A percentile compares a stretch with the other conserved stretches of the same genome.
Conservation (phyloP, 805 yeast genomes). For the Candida koratica region DNA sequence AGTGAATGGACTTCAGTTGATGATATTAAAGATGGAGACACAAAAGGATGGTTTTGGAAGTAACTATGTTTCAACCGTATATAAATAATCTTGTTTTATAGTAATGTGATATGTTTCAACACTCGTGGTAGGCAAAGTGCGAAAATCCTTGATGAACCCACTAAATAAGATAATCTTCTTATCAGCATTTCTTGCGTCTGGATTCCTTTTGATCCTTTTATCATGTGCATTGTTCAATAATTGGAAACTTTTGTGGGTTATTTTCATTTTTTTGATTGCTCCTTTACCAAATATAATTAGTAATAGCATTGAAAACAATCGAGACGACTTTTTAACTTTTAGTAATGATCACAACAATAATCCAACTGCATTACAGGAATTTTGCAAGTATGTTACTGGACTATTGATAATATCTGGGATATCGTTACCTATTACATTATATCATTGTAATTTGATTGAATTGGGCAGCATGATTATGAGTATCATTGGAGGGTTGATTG, state of each 20-base stretch:
- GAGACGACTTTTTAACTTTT: constrained; percentile 44
- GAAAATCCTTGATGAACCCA: constrained; percentile 33
- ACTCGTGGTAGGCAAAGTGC: neutral
- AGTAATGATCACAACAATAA: constrained; percentile 37
- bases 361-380: constrained; percentile 37
- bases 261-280: constrained; percentile 39
- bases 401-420: constrained; percentile 42
- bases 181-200: constrained; percentile 44
- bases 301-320: constrained; percentile 31
- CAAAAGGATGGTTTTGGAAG: constrained; percentile 26
- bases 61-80: constrained; percentile 4
- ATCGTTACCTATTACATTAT: constrained; percentile 39
- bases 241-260: constrained; percentile 42
- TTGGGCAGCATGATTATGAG: constrained; percentile 42
- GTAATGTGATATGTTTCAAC: constrained; percentile 5
- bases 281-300: constrained; percentile 43
- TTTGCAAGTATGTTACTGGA: constrained; percentile 38
- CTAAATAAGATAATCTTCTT: constrained; percentile 44
- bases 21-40: constrained; percentile 18
- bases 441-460: constrained; percentile 34
- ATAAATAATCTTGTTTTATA: constrained; percentile 8
- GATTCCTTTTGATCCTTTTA: constrained; percentile 40
- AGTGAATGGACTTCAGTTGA: constrained; percentile 26
- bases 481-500: constrained; percentile 41
- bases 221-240: constrained; percentile 45